Conservation (phyloP, 495 filamentous ascomycete species). For the Neurospora sp. region DNA sequence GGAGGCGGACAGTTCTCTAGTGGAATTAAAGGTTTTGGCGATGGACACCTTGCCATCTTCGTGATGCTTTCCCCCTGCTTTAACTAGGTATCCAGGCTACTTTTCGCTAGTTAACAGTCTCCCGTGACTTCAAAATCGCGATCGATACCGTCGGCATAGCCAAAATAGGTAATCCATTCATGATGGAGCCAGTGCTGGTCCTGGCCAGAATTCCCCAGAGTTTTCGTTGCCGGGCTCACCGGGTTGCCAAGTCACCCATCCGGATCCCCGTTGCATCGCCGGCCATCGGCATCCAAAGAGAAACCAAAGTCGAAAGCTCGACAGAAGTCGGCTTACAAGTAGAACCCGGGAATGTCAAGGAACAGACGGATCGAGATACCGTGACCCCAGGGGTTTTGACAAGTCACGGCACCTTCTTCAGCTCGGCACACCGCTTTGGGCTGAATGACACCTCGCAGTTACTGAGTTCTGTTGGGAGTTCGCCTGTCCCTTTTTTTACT, state of each 20-base stretch:
- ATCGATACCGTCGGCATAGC: neutral
- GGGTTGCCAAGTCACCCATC: neutral
- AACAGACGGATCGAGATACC: neutral
- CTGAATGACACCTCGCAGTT: neutral
- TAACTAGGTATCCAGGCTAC: neutral
- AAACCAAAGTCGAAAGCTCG: neutral
- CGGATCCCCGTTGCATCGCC: neutral
- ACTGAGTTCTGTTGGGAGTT: neutral
- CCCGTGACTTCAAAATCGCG: neutral
- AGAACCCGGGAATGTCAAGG: neutral
- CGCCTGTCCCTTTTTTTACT: neutral
- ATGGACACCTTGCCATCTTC: constrained; percentile 20
- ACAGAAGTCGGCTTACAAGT: too few species aligned
- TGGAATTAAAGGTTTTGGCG: neutral
- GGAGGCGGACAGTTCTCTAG: neutral
- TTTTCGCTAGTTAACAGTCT: neutral
- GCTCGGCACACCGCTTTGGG: neutral
- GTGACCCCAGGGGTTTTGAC: neutral
- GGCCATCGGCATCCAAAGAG: neutral
- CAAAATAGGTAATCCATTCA: neutral
- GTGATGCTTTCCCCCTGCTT: neutral
- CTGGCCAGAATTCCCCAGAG: neutral
- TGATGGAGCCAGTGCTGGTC: neutral
- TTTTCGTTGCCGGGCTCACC: neutral
- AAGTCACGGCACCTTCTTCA: neutral